Conservation (phyloP, 2,329 filamentous ascomycete genomes). For the Cladosporium sp. region DNA sequence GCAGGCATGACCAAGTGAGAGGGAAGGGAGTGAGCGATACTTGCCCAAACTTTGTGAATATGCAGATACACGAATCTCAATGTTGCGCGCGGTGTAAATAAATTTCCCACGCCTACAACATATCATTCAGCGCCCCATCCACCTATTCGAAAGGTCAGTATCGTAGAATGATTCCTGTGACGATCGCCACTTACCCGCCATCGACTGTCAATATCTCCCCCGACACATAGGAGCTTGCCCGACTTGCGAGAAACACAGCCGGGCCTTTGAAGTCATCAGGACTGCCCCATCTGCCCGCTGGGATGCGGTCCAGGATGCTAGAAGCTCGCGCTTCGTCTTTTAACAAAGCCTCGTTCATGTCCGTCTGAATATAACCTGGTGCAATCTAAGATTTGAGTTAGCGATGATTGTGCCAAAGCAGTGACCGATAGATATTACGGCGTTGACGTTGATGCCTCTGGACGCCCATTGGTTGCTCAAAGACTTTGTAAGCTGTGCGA, state of each 20-base stretch:
- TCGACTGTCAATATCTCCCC: conserved; percentile 83
- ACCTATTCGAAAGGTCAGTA: neutral
- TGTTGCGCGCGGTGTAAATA: no score
- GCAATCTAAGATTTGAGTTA: conserved; percentile 55
- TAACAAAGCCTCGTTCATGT: conserved; percentile 86
- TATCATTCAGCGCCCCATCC: neutral
- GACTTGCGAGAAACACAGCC: conserved; percentile 73
- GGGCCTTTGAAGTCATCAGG: conserved; percentile 88
- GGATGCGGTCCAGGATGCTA: conserved; percentile 78
- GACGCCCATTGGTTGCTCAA: conserved; percentile 82
- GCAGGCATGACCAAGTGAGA: neutral
- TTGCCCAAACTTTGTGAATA: neutral
- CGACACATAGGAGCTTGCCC: conserved; percentile 76
- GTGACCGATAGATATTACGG: conserved; percentile 32
- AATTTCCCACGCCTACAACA: no score
- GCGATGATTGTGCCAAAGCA: neutral
- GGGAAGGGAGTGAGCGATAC: neutral
- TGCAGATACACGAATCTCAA: neutral
- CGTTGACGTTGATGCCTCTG: conserved; percentile 81
- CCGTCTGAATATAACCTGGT: conserved; percentile 87
- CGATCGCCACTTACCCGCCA: conserved; percentile 60
- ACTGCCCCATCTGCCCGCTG: conserved; percentile 77
- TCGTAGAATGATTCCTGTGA: neutral
- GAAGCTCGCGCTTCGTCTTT: conserved; percentile 67
- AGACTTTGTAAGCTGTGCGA: conserved; percentile 81